Evolutionary conservation across 306 rosid genomes (phyloP), one percentile per base, ranked within the genome.

Genomic region (Geum urbanum): DNA sequence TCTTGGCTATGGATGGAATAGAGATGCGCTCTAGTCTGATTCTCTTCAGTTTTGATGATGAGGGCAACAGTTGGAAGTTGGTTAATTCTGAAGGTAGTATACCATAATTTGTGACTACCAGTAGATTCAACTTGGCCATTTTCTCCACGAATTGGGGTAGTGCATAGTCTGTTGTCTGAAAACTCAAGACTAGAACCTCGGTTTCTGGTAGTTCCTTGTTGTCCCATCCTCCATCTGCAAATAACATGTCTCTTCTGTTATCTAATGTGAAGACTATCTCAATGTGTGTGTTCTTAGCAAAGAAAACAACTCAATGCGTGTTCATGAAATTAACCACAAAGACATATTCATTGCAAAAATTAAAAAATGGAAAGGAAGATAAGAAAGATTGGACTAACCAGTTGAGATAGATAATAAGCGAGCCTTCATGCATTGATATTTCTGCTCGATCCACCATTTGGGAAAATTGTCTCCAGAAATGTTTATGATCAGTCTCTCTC

Each of bases 201-300:
- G 75, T 85, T 63, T 84, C 39, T 18, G 77, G 48, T 49, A 87
- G 82, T 24, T 78, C 54, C 77, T 84, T 66, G 81, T 81, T 52
- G 20, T 61, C 78, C 91, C 88, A 82, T 2, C 82, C 3, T 67
- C 77, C 90, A 78, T 81, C 97, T 91, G 87, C 80, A 80, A 77
- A 76, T 3, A 77, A 64, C 11, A 44, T 51, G 60, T 51, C 37
- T 32, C 37, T 32, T 32, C 3, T 32, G 37, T 32, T 32, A 32
- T 1, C 37, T 32, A 32, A 32, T 32, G 37, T n/a, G n/a, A n/a
- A n/a, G n/a, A n/a, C n/a, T n/a, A n/a, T n/a, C n/a, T n/a, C n/a
- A n/a, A n/a, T n/a, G n/a, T 63, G 59, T 57, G 43, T 5, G 52
- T 43, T 81, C 66, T 43, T 16, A 52, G 8, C 39, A 2, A 2